Percentiles rank a stretch among this genome's conserved stretches.
Evolutionary conservation across 2,329 filamentous ascomycete genomes (phyloP).

Genomic region (Phaeosphaeria sp.): DNA sequence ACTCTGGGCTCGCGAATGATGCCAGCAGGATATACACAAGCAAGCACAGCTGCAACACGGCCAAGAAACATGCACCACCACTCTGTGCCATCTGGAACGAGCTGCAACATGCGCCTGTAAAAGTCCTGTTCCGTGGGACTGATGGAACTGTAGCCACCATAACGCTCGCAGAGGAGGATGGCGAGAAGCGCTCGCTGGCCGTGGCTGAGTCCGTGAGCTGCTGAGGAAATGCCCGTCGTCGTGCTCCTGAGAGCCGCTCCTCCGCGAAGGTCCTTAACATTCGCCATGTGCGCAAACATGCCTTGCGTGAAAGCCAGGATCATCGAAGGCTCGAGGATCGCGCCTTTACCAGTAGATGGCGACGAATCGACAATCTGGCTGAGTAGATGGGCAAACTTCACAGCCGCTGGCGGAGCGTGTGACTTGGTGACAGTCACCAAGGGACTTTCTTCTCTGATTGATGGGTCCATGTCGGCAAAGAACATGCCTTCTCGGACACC

Average conservation of each 20-base stretch:
- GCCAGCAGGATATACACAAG: slow-evolving; percentile 68
- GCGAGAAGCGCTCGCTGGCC: slow-evolving; percentile 73
- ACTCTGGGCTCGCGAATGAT: slow-evolving; percentile 50
- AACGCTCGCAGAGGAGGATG: slow-evolving; percentile 75
- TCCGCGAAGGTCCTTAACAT: slow-evolving; percentile 58
- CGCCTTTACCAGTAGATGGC: neutral
- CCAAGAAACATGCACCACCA: slow-evolving; percentile 74
- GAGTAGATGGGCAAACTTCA: slow-evolving; percentile 58
- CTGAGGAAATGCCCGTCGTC: slow-evolving; percentile 70
- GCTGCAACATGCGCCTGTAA: slow-evolving; percentile 59
- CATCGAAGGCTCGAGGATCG: slow-evolving; percentile 43
- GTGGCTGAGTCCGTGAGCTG: slow-evolving; percentile 77
- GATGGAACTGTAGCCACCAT: slow-evolving; percentile 66
- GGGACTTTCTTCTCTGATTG: slow-evolving; percentile 70
- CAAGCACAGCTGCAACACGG: slow-evolving; percentile 64
- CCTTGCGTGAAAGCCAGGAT: slow-evolving; percentile 66
- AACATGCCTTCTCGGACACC: slow-evolving; percentile 86
- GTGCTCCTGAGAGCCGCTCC: slow-evolving; percentile 76
- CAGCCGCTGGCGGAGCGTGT: slow-evolving; percentile 58
- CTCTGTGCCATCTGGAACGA: slow-evolving; percentile 61
- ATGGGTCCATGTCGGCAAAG: slow-evolving; percentile 70
- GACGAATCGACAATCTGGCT: slow-evolving; percentile 50
- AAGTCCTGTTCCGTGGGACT: slow-evolving; percentile 65
- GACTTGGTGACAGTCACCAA: slow-evolving; percentile 66
- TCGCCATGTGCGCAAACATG: slow-evolving; percentile 58